Evolutionary conservation across 805 yeast species (phyloP), one percentile per base, ranked within the genome.

Genomic region (Candida boidinii): DNA sequence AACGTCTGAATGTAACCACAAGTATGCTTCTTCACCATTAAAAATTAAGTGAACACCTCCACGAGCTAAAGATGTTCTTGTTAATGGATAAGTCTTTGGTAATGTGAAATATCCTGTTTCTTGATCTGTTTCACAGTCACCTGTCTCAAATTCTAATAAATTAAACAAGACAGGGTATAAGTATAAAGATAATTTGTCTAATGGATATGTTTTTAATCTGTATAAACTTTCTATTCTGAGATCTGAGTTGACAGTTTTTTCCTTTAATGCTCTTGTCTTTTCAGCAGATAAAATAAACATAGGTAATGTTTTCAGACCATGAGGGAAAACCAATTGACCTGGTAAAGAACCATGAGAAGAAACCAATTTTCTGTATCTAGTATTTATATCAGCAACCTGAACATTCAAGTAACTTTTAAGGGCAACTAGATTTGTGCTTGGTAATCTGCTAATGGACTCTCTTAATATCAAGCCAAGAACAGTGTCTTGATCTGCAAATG

Each of bases 111-210:
- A 45, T 34, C 51, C 69, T 43, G 42, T 54, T 45, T 62, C 56
- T 29, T 57, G 56, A 41, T 70, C 71, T 18, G 49, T 58, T 5
- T 62, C 60, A 27, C 76, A 75, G 39, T 84, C 94, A 1, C 59
- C 60, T 8, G 71, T 79, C 2, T 58, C 57, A 37, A 84, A 54
- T 3, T 71, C 66, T 51, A 87, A 95, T 17, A 90, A 54, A 25
- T 82, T 83, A 21, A 82, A 65, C 35, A 90, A 62, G 9, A 81
- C 76, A 2, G 98, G 97, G 48, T 88, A 92, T 24, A 92, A 63
- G 39, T 74, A 76, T 38, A 70, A 70, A 16, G 76, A 60, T 15
- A 88, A 60, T 31, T 66, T 66, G 16, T 71, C 75, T 12, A 79
- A 51, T 4, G 81, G 70, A 52, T 72, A 62, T 6, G 67, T 58